Base-by-base conservation (phyloP, 441 rosid species). In the Lepidium campestre region DNA sequence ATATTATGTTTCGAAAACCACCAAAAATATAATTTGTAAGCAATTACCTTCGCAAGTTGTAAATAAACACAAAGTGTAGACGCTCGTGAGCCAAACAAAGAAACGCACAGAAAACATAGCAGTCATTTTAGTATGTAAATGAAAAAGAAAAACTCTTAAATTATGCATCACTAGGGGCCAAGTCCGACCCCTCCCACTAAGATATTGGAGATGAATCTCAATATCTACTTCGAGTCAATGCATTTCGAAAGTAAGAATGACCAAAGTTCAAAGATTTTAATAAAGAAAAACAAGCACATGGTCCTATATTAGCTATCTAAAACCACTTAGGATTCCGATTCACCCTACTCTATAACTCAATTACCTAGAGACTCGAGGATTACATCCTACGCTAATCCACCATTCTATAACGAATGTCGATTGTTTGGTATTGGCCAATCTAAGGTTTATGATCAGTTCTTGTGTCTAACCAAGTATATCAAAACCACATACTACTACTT, bases 401-500 rank as follows among this genome's bases (percentile, higher is more conserved):
- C 13, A 14, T 46, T 27, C 2, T 31, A 11, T 29, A 61, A 1
- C 4, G 10, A 61, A 19, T 20, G 10, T 1, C 2, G 15, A 58
- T 15, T 13, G 10, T 8, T 31, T 13, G 31, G 41, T n/a, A 13
- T 32, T 19, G 32, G 42, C 32, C 20, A 50, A 49, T 25, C 48
- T 37, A 49, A 3, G 37, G 39, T 17, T 25, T 25, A 49, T 36
- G 49, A 50, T 36, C 39, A 11, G 19, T 25, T 7, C 40, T 39
- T 40, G 50, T 29, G 10, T 29, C 41, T 31, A 40, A 9, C 48
- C 17, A 37, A 42, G 32, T 39, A 57, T 17, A 67, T 45, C 56
- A 62, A 52, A 11, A 25, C 10, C 68, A 61, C 40, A 70, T 14
- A 18, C 17, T 36, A 62, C 56, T 35, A 62, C 46, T 40, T 58